Conservation (phyloP, 2,329 filamentous ascomycete species). For the Aspergillus novofumigatus region DNA sequence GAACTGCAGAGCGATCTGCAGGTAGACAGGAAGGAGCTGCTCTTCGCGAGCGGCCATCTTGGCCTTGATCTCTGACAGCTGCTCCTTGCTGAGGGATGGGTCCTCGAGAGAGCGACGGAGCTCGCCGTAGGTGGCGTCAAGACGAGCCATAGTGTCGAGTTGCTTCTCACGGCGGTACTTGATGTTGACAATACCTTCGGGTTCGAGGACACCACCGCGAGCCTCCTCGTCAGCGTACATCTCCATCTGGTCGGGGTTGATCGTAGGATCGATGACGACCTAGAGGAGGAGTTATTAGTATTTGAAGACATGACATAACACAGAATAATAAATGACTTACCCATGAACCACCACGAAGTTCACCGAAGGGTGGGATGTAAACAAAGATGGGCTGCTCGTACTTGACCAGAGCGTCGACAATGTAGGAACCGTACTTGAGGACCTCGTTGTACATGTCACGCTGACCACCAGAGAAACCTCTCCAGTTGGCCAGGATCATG, state of each 20-base stretch:
- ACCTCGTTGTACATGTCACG: constrained; percentile 99
- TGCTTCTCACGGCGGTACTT: constrained; percentile 98
- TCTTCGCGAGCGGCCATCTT: constrained; percentile 84
- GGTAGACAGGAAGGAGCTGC: constrained; percentile 84
- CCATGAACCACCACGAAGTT: constrained; percentile 98
- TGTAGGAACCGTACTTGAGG: constrained; percentile 98
- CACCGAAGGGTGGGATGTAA: constrained; percentile 94
- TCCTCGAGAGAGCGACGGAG: constrained; percentile 75
- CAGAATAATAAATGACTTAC: constrained; percentile 39
- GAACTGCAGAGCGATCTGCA: constrained; percentile 93
- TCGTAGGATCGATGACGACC: constrained; percentile 97
- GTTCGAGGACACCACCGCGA: constrained; percentile 94
- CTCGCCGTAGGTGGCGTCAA: constrained; percentile 76
- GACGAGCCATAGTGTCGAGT: constrained; percentile 92
- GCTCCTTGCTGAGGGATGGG: constrained; percentile 64
- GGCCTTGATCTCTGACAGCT: constrained; percentile 73
- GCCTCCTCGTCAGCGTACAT: constrained; percentile 98
- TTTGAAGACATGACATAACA: not conserved
- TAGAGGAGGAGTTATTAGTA: constrained; percentile 18
- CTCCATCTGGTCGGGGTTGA: constrained; percentile 95
- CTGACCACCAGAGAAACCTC: constrained; percentile 99
- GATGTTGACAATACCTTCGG: constrained; percentile 97
- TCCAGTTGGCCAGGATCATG: constrained; percentile 99
- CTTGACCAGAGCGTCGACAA: constrained; percentile 96
- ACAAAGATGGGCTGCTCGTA: constrained; percentile 98